phyloP scores from a whole-genome alignment of 2,329 filamentous ascomycete species.

The Beauveria caledonica region DNA sequence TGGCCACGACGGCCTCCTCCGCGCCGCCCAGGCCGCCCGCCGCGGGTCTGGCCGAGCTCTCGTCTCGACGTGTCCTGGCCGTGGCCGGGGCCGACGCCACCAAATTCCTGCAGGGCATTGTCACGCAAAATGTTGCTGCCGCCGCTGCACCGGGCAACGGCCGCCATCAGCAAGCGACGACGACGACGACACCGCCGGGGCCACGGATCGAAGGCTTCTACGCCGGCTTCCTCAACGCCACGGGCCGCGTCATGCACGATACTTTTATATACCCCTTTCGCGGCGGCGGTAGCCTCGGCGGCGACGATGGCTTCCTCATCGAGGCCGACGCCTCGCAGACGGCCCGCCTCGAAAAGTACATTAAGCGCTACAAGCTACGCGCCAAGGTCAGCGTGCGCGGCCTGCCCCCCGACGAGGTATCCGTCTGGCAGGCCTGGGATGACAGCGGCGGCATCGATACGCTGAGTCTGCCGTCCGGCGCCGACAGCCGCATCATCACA shows the following conservation, averaged over 20 bases:
- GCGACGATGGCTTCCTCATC: slow-evolving; percentile 49
- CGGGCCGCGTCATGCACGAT: slow-evolving; percentile 78
- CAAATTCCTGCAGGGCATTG: slow-evolving; percentile 80
- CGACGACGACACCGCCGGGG: slow-evolving; percentile 13
- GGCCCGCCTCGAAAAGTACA: slow-evolving; percentile 55
- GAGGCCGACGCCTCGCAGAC: slow-evolving; percentile 71
- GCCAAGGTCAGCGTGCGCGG: slow-evolving; percentile 65
- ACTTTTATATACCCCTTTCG: slow-evolving; percentile 73
- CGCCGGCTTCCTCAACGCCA: slow-evolving; percentile 76
- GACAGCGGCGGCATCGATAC: slow-evolving; percentile 25
- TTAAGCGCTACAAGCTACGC: slow-evolving; percentile 79
- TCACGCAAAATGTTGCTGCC: slow-evolving; percentile 53
- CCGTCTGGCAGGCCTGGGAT: slow-evolving; percentile 70
- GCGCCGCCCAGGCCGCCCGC: slow-evolving; percentile 31
- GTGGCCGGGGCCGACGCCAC: slow-evolving; percentile 71
- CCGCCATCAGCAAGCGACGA: slow-evolving; percentile 15
- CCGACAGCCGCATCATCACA: slow-evolving; percentile 22
- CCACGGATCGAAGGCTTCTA: slow-evolving; percentile 54
- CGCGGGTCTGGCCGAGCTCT: slow-evolving; percentile 47
- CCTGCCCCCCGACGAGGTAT: slow-evolving; percentile 55
- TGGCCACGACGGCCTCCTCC: slow-evolving; percentile 19
- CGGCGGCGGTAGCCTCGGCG: slow-evolving; percentile 16
- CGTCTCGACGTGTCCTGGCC: slow-evolving; percentile 71
- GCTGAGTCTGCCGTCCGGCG: not conserved
- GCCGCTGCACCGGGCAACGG: slow-evolving; percentile 1